Percentiles rank a stretch among this genome's conserved stretches.
Conservation (phyloP, 2,329 filamentous ascomycete species). For the Elsinoe arachidis region DNA sequence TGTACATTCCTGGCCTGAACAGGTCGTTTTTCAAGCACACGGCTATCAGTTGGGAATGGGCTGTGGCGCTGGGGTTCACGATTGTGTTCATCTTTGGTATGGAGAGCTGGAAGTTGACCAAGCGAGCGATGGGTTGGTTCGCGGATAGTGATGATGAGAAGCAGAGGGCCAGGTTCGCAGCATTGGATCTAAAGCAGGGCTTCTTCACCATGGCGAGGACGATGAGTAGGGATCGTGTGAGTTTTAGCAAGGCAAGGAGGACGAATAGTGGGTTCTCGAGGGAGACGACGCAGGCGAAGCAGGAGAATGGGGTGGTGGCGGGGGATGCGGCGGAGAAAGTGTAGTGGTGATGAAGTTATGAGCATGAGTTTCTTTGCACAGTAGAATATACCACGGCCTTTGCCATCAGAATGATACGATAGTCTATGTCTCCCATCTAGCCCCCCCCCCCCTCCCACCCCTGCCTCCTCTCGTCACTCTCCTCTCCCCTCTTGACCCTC, state of each 20-base stretch:
- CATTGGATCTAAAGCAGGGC: conserved; percentile 10
- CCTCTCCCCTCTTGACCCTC: neutral
- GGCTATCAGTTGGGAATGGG: conserved; percentile 39
- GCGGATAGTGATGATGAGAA: conserved; percentile 10
- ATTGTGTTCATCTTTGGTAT: conserved; percentile 34
- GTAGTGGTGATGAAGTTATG: neutral
- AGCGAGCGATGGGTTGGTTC: conserved; percentile 23
- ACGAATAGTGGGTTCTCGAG: conserved; percentile 8
- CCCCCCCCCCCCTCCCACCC: too few species aligned
- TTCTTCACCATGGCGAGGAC: conserved; percentile 13
- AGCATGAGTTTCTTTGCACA: neutral
- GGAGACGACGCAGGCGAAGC: conserved; percentile 5
- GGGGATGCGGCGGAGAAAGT: neutral
- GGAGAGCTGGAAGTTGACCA: conserved; percentile 39
- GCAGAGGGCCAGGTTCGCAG: neutral
- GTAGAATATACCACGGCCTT: neutral
- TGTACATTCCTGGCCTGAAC: conserved; percentile 40
- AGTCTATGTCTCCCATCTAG: neutral
- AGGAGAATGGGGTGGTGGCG: neutral
- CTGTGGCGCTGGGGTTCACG: conserved; percentile 33
- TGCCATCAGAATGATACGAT: neutral
- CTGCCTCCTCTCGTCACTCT: neutral
- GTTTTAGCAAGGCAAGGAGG: conserved; percentile 2
- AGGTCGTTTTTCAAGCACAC: conserved; percentile 38
- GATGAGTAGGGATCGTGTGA: neutral